A percentile compares a stretch with the other conserved stretches of the same genome.
phyloP scores from a whole-genome alignment of 192 early-diverging fungal species.

The Lobulomyces angularis region DNA sequence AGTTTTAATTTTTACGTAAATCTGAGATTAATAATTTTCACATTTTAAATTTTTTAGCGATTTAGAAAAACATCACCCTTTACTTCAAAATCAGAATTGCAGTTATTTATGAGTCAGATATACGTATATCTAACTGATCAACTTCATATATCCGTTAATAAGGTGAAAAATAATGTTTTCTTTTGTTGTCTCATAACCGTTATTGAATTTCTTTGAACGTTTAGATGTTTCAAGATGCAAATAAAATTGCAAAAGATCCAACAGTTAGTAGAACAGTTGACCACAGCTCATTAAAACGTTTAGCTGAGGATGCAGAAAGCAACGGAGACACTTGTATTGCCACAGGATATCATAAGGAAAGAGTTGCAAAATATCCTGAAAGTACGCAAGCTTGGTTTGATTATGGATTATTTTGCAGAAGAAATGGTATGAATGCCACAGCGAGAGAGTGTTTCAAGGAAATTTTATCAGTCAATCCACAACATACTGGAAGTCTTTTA shows the following conservation, averaged over 20 bases:
- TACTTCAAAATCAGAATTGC: slow-evolving; percentile 32
- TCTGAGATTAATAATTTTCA: not conserved
- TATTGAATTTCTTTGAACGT: not conserved
- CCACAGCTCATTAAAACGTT: slow-evolving; percentile 27
- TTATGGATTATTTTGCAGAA: slow-evolving; percentile 41
- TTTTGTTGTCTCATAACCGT: not conserved
- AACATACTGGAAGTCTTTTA: slow-evolving; percentile 37
- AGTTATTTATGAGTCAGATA: slow-evolving; percentile 43
- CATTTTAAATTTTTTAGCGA: slow-evolving; percentile 14
- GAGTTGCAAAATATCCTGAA: slow-evolving; percentile 44
- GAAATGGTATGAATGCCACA: slow-evolving; percentile 21
- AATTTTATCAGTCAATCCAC: slow-evolving; percentile 32
- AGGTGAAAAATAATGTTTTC: slow-evolving; percentile 11
- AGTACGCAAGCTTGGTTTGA: slow-evolving; percentile 47
- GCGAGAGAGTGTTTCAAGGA: slow-evolving; percentile 45
- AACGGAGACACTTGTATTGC: slow-evolving; percentile 21
- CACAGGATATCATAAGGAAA: slow-evolving; percentile 36
- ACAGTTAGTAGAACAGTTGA: slow-evolving; percentile 23
- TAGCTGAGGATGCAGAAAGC: slow-evolving; percentile 36
- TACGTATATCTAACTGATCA: slow-evolving; percentile 46
- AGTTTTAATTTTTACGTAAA: not conserved
- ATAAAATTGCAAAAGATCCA: slow-evolving; percentile 16
- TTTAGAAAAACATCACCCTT: slow-evolving; percentile 38
- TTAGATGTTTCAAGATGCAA: slow-evolving; percentile 25
- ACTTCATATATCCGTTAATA: slow-evolving; percentile 38